These are phyloP conservation scores for Ogataea paraovalis DNA, from an alignment of 805 yeast species.

Conservation along the genomic window DNA sequence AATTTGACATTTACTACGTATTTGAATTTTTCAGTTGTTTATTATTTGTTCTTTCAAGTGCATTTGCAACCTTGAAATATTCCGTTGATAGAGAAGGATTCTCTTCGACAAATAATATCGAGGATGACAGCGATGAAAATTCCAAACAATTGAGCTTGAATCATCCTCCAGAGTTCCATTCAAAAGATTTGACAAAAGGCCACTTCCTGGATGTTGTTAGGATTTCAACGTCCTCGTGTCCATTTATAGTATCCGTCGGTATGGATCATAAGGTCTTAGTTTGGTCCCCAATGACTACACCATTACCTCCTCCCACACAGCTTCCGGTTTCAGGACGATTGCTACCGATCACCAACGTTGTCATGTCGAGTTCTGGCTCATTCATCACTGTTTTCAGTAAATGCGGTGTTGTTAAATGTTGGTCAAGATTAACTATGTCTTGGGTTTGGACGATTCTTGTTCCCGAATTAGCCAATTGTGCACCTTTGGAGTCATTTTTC, in stretches of 20 bases:
- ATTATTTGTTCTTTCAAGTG: conserved; percentile 46
- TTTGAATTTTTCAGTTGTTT: conserved; percentile 54
- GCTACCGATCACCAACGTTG: conserved; percentile 61
- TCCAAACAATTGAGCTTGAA: conserved; percentile 8
- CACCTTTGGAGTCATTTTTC: conserved; percentile 56
- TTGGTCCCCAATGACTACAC: conserved; percentile 65
- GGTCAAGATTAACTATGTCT: conserved; percentile 49
- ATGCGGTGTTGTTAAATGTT: conserved; percentile 53
- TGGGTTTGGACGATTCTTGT: conserved; percentile 54
- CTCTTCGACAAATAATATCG: conserved; percentile 7
- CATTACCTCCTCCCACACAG: conserved; percentile 42
- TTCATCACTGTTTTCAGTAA: conserved; percentile 52
- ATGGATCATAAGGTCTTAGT: conserved; percentile 67
- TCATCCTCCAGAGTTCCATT: conserved; percentile 21
- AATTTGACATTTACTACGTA: conserved; percentile 47
- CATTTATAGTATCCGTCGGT: conserved; percentile 67
- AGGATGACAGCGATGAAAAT: conserved; percentile 7
- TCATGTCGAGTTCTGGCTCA: conserved; percentile 56
- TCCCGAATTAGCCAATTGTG: conserved; percentile 33
- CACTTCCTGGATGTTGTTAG: conserved; percentile 63
- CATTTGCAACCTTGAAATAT: conserved; percentile 41
- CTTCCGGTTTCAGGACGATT: conserved; percentile 40
- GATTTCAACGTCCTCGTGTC: conserved; percentile 55
- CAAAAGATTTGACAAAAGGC: conserved; percentile 42
- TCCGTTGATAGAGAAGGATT: conserved; percentile 29